Base-by-base conservation (phyloP, 352 stramenopile genomes). In the Globisporangium spiculum region DNA sequence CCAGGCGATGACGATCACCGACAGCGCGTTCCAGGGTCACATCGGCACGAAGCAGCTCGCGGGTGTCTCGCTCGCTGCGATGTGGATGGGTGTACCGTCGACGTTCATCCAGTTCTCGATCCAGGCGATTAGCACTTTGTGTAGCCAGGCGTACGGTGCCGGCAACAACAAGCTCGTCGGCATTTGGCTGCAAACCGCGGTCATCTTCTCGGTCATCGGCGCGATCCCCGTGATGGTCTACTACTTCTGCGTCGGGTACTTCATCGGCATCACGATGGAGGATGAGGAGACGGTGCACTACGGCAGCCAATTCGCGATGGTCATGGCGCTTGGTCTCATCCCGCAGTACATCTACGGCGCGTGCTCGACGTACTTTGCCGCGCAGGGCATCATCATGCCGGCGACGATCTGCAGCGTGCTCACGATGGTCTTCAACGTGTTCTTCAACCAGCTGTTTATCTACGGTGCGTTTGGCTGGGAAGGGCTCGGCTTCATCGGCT, bases 301-400 rank as follows among this genome's bases (percentile, higher is more conserved):
- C 7, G 86, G 86, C 57, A 75, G 80, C 22, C 83, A 83, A 8
- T 94, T 92, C 67, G 76, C 84, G 18, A 83, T 84, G 46, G 90
- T 94, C 63, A 67, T 94, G 66, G 83, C 81, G 54, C 78, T 91
- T 3, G 85, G 80, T 18, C 79, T 93, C 60, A 91, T 82, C 72
- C 85, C 85, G 1, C 79, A 79, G 12, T 73, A 91, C 24, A 68
- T 81, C 20, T 93, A 93, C 72, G 85, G 81, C 3, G 91, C 83
- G 60, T 72, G 90, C 63, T 79, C 84, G 4, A 78, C 88, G 12
- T 94, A 94, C 75, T 92, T 94, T 68, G 84, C 92, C 66, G 86
- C 84, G 7, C 90, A 92, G 78, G 81, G 81, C 27, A 91, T 91
- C 69, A 88, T 91, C 72, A 74, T 80, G 12, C 83, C 85, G 20